phyloP scores from a whole-genome alignment of 2,329 filamentous ascomycete genomes.

The Xylaria multiplex region DNA sequence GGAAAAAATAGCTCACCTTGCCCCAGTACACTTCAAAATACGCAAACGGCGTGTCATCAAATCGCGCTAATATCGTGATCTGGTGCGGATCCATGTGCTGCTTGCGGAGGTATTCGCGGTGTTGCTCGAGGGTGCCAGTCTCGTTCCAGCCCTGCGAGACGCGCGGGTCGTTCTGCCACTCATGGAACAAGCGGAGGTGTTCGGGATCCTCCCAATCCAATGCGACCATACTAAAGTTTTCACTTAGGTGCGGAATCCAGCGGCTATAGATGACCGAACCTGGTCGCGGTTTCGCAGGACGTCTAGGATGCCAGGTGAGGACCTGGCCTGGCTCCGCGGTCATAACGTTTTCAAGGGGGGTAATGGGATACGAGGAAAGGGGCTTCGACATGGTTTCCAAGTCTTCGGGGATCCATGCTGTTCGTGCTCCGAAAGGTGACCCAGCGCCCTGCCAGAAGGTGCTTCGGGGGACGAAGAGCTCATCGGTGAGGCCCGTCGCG shows the following conservation, averaged over 20 bases:
- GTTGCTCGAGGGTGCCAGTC: constrained; percentile 78
- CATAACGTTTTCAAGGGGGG: constrained; percentile 60
- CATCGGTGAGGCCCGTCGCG: constrained; percentile 45
- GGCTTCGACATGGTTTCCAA: constrained; percentile 48
- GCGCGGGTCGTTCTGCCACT: constrained; percentile 85
- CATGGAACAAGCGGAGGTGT: constrained; percentile 77
- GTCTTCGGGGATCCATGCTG: constrained; percentile 67
- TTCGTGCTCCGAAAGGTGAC: constrained; percentile 72
- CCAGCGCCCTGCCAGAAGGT: constrained; percentile 78
- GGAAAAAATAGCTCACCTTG: constrained; percentile 54
- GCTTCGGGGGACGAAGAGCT: constrained; percentile 58
- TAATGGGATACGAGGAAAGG: constrained; percentile 59
- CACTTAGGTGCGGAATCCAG: constrained; percentile 78
- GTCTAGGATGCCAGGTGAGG: constrained; percentile 71
- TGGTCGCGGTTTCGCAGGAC: constrained; percentile 75
- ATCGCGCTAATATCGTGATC: constrained; percentile 74
- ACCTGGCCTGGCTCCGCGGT: constrained; percentile 49
- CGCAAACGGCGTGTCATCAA: constrained; percentile 75
- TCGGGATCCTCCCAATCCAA: constrained; percentile 72
- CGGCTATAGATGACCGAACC: constrained; percentile 80
- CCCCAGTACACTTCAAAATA: constrained; percentile 88
- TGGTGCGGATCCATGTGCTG: constrained; percentile 78
- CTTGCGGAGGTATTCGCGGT: constrained; percentile 74
- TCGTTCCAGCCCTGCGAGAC: constrained; percentile 84
- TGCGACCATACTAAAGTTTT: constrained; percentile 81